Evolutionary conservation across 495 filamentous ascomycete genomes (phyloP), one percentile per base, ranked within the genome.

Genomic region (Aspergillus sparsus): DNA sequence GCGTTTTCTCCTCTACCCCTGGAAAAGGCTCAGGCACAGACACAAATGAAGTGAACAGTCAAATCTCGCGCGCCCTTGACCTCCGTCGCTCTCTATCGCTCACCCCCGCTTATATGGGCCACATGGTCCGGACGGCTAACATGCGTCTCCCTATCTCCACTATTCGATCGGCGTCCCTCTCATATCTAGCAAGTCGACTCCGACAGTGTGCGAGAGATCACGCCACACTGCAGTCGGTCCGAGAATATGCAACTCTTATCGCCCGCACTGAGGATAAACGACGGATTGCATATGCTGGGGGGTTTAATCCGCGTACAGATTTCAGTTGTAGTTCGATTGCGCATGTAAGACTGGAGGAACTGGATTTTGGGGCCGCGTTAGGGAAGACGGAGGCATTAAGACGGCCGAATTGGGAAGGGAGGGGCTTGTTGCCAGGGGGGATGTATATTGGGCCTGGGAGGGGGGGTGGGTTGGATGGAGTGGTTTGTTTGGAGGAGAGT

Each of bases 211-310:
- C 78, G 3, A 56, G 62, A 11, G 53, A 62, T 1, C 66, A 65
- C 27, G 76, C 71, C 47, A 77, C 57, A 15, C 58, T 49, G 6
- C 58, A 71, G n/a, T 41, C 69, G 3, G 55, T 78, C 3, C 73
- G 76, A 12, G 74, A 70, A 62, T 78, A 72, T 49, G 75, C 71
- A 0, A 79, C 74, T 0, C 74, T 74, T 47, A 64, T 82, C 18
- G 66, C 71, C 1, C 37, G 61, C 7, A 67, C 69, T 21, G 55
- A 62, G 0, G 77, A 80, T 56, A 77, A 77, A 53, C 63, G 66
- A 0, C 65, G 36, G 2, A 64, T 82, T 13, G 57, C 71, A 31
- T 80, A 79, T 58, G 67, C 42, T 6, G 76, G 75, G 0, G 49
- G 36, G 5, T 70, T 66, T 36, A 66, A 73, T 49, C 65, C 63